These are phyloP conservation scores for Microthlaspi erraticum DNA, from an alignment of 345 rosid genomes.

Conservation along the genomic window DNA sequence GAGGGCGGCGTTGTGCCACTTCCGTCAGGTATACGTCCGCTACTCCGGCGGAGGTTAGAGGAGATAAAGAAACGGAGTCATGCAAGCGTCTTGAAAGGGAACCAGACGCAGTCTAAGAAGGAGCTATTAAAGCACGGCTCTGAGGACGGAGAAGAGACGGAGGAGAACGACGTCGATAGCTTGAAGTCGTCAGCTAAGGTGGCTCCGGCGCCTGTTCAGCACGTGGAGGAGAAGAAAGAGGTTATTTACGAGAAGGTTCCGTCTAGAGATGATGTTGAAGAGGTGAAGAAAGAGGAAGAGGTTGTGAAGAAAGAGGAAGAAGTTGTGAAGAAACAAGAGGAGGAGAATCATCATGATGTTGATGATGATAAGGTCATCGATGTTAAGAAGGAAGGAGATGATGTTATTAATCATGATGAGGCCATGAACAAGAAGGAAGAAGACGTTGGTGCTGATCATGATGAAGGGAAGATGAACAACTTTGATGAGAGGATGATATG, in stretches of 20 bases:
- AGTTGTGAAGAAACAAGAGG: conserved; percentile 38
- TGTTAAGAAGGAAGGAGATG: conserved; percentile 25
- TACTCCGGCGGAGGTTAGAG: conserved; percentile 45
- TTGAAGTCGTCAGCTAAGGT: conserved; percentile 40
- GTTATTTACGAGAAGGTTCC: conserved; percentile 31
- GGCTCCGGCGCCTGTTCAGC: conserved; percentile 39
- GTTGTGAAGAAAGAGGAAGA: conserved; percentile 39
- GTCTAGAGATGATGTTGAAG: conserved; percentile 15
- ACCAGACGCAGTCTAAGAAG: conserved; percentile 42
- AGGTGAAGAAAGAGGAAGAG: conserved; percentile 27
- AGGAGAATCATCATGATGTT: conserved; percentile 1
- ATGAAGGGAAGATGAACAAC: conserved; percentile 25
- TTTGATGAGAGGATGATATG: conserved; percentile 39
- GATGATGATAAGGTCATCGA: conserved; percentile 11
- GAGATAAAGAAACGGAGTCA: conserved; percentile 47
- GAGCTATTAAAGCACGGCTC: conserved; percentile 41
- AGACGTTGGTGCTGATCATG: conserved; percentile 8
- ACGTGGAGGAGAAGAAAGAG: conserved; percentile 41
- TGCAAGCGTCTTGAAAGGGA: conserved; percentile 43
- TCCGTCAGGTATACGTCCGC: conserved; percentile 42
- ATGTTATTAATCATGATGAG: background rate
- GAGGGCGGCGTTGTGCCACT: conserved; percentile 36
- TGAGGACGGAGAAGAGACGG: conserved; percentile 34
- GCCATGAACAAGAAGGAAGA: conserved; percentile 8
- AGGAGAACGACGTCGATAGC: conserved; percentile 27